Conservation (phyloP, 164 flowering plant genomes). For the Aristolochia contorta region DNA sequence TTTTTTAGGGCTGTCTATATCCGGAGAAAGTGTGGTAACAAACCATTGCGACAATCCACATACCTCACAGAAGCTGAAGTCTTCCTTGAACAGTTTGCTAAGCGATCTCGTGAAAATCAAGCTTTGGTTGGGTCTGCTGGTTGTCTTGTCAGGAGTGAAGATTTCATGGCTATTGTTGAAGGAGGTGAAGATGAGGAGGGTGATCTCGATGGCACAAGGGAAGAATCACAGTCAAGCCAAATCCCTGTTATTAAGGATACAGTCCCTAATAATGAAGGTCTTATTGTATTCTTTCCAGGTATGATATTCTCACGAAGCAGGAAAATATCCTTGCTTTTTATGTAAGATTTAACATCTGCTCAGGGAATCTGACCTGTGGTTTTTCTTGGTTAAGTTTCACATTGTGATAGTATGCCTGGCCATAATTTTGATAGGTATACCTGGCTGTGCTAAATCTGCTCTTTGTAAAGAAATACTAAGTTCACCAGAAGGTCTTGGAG, state of each 20-base stretch:
- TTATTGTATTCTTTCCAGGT: constrained; percentile 96
- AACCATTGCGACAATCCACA: constrained; percentile 55
- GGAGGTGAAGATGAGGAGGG: constrained; percentile 84
- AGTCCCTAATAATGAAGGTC: constrained; percentile 61
- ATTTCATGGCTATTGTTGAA: constrained; percentile 74
- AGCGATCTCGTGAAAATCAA: constrained; percentile 67
- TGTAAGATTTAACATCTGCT: too few species aligned
- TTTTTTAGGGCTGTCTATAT: constrained; percentile 67
- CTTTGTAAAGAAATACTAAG: constrained; percentile 75
- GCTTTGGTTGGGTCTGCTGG: constrained; percentile 89
- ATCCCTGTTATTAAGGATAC: constrained; percentile 32
- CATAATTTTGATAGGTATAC: constrained; percentile 57
- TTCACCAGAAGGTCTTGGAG: constrained; percentile 63
- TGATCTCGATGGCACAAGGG: constrained; percentile 49
- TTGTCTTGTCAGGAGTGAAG: constrained; percentile 63
- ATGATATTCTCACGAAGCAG: background rate
- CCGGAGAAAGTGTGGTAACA: constrained; percentile 62
- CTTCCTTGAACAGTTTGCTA: constrained; percentile 92
- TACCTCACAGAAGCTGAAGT: constrained; percentile 93
- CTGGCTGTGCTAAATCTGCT: constrained; percentile 97
- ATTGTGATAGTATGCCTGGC: background rate
- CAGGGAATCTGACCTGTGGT: too few species aligned
- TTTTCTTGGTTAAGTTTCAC: too few species aligned
- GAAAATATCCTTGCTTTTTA: background rate
- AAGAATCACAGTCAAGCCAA: constrained; percentile 35